phyloP scores from a whole-genome alignment of 2,329 filamentous ascomycete species.

The Leptosphaerulina australis region DNA sequence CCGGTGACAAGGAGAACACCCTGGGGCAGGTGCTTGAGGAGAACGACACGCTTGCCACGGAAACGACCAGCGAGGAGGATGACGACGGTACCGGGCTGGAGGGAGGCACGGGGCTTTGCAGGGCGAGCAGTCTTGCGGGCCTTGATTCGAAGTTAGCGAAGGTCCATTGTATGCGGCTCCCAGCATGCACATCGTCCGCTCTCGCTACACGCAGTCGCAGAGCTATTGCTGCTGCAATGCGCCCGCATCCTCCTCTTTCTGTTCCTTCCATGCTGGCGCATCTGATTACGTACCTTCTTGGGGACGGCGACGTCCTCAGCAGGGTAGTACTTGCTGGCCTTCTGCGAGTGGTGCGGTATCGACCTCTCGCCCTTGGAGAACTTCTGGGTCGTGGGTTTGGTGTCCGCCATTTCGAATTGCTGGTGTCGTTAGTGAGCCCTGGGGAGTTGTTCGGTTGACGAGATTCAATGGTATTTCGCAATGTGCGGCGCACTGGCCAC shows the following conservation, averaged over 20 bases:
- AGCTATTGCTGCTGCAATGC: constrained; percentile 9
- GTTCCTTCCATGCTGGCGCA: constrained; percentile 21
- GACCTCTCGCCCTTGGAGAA: constrained; percentile 96
- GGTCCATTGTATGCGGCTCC: constrained; percentile 16
- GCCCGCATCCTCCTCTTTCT: constrained; percentile 24
- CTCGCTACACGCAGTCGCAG: constrained; percentile 11
- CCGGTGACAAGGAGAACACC: constrained; percentile 98
- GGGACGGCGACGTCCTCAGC: constrained; percentile 86
- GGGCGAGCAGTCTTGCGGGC: constrained; percentile 92
- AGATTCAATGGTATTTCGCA: constrained; percentile 1
- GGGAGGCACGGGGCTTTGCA: constrained; percentile 84
- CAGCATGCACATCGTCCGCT: constrained; percentile 8
- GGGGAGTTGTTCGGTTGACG: constrained; percentile 15
- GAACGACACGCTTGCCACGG: constrained; percentile 99
- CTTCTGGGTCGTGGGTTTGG: constrained; percentile 73
- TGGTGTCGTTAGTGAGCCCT: constrained; percentile 42
- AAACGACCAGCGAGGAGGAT: constrained; percentile 99
- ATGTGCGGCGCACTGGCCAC: not conserved
- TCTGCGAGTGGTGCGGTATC: constrained; percentile 84
- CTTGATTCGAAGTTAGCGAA: constrained; percentile 58
- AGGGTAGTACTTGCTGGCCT: constrained; percentile 99
- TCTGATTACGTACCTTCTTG: constrained; percentile 82
- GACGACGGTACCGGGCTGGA: constrained; percentile 93
- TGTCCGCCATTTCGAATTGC: constrained; percentile 70
- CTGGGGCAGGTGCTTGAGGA: constrained; percentile 96